Conservation (phyloP, 306 rosid species). For the Lagenaria siceraria region DNA sequence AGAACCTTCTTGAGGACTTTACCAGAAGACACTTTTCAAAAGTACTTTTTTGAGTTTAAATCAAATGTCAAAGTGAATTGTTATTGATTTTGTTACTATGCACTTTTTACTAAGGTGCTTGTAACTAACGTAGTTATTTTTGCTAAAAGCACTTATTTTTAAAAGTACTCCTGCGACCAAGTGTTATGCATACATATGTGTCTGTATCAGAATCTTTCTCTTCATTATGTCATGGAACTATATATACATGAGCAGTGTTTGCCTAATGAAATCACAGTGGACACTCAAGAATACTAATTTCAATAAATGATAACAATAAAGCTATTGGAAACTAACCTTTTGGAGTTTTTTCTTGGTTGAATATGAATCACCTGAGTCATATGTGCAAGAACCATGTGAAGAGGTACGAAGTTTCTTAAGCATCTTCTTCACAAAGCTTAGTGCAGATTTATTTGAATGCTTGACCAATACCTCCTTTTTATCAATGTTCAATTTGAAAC, state of each 20-base stretch:
- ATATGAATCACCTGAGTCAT: slow-evolving; percentile 17
- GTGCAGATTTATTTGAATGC: slow-evolving; percentile 36
- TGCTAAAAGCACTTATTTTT: not conserved
- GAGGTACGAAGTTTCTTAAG: slow-evolving; percentile 36
- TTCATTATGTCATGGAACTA: not conserved
- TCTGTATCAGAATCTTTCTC: not conserved
- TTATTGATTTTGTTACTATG: not conserved
- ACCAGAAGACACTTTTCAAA: not conserved
- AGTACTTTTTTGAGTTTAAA: not conserved
- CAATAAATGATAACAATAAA: not conserved
- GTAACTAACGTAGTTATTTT: not conserved
- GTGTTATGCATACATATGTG: not conserved
- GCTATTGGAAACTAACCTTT: slow-evolving; percentile 45
- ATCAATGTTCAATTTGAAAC: slow-evolving; percentile 17
- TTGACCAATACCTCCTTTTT: slow-evolving; percentile 23
- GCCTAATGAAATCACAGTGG: not conserved
- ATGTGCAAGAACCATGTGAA: slow-evolving; percentile 21
- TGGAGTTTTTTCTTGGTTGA: slow-evolving; percentile 42
- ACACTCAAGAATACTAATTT: not conserved
- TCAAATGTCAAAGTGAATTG: not conserved
- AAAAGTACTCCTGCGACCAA: not conserved
- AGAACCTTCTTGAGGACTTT: not conserved
- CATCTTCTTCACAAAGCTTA: slow-evolving; percentile 46
- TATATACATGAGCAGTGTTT: not conserved
- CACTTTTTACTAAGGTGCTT: not conserved